phyloP scores from a whole-genome alignment of 495 filamentous ascomycete genomes.

The Neurospora sp. region DNA sequence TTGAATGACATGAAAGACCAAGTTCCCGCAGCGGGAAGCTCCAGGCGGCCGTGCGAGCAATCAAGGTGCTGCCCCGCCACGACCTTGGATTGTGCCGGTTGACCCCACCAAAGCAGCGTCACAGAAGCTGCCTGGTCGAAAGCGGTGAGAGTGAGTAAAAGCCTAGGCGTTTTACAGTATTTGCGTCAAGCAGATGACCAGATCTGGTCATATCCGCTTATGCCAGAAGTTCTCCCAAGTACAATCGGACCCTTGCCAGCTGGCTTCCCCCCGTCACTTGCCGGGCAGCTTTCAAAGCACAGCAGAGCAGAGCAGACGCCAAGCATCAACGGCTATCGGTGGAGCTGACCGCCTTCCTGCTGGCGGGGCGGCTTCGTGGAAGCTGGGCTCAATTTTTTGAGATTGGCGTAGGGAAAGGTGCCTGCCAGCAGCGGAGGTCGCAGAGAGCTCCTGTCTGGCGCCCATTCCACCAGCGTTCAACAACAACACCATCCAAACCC shows the following conservation, averaged over 20 bases:
- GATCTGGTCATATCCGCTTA: neutral
- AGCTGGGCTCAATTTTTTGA: conserved; percentile 23
- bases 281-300: neutral
- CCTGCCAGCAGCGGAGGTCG: conserved; percentile 12
- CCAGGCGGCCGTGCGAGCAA: neutral
- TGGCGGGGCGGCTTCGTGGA: conserved; percentile 5
- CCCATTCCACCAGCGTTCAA: neutral
- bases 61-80: neutral
- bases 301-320: neutral
- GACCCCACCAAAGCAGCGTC: neutral
- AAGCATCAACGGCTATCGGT: neutral
- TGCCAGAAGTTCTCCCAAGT: neutral
- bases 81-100: neutral
- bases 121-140: neutral
- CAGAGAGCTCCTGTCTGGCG: neutral
- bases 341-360: neutral
- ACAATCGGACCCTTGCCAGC: neutral
- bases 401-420: conserved; percentile 17
- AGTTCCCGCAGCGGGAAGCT: neutral
- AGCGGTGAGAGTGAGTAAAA: neutral
- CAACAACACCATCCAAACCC: neutral
- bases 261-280: neutral
- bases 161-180: neutral
- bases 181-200: neutral
- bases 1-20: neutral